Evolutionary conservation across 176 grass and related monocot species (phyloP).

Genomic region (Phoenix roebelenii): DNA sequence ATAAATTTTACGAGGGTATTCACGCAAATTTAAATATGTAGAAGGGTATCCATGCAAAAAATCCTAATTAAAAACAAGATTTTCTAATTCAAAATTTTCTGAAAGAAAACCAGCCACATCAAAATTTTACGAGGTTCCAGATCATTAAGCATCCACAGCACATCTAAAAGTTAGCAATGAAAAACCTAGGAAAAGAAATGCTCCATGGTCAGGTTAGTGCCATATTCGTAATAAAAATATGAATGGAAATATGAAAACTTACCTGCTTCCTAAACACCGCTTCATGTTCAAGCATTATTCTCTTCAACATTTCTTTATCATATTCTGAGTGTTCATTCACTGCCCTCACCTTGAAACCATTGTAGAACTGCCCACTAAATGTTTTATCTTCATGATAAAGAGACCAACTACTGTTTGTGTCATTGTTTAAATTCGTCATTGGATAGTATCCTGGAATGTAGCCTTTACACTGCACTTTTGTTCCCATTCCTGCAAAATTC

Average conservation of each 20-base stretch:
- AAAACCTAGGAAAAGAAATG: neutral
- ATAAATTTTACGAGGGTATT: too few species aligned
- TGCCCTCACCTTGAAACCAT: conserved; percentile 30
- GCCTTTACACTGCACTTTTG: conserved; percentile 55
- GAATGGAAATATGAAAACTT: conserved; percentile 12
- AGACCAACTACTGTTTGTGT: conserved; percentile 29
- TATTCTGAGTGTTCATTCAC: conserved; percentile 34
- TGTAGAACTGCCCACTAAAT: conserved; percentile 25
- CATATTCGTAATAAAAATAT: neutral
- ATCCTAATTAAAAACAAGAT: too few species aligned
- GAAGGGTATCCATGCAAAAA: too few species aligned
- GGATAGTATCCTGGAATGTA: conserved; percentile 47
- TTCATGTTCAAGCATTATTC: conserved; percentile 87
- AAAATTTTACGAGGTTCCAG: too few species aligned
- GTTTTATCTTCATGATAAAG: conserved; percentile 48
- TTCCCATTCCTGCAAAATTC: conserved; percentile 41
- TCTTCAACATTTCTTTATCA: conserved; percentile 73
- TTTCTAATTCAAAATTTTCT: too few species aligned
- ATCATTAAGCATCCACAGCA: too few species aligned
- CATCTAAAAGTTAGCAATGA: neutral
- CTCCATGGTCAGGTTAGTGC: neutral
- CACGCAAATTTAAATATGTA: too few species aligned
- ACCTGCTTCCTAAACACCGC: conserved; percentile 84
- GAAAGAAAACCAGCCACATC: too few species aligned
- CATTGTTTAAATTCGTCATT: conserved; percentile 29